phyloP scores from a whole-genome alignment of 169 alveolate species.

The Cryptosporidium ubiquitum region DNA sequence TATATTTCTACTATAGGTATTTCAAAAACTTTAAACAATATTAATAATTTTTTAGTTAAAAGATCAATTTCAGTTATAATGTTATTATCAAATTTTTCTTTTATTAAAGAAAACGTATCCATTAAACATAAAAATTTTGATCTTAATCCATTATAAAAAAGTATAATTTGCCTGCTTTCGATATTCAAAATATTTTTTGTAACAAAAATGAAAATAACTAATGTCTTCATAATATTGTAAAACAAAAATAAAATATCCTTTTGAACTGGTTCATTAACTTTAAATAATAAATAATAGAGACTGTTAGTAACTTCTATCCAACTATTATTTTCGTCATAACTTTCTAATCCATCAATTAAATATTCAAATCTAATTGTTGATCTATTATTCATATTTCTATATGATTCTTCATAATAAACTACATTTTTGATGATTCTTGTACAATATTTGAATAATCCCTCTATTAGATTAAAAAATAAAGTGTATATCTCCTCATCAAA shows the following conservation, averaged over 20 bases:
- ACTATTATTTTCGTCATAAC: not conserved
- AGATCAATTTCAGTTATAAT: not conserved
- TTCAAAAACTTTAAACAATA: constrained; percentile 9
- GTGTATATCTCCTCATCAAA: not conserved
- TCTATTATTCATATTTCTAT: not conserved
- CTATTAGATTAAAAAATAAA: not conserved
- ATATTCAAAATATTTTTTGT: not conserved
- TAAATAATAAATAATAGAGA: not conserved
- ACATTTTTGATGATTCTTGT: not conserved
- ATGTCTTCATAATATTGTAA: not conserved
- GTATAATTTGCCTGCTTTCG: not conserved
- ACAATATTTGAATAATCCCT: not conserved
- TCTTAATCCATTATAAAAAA: not conserved
- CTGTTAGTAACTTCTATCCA: not conserved
- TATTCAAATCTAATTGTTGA: not conserved
- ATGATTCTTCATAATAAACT: not conserved
- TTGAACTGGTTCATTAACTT: not conserved
- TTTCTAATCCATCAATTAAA: too few species aligned
- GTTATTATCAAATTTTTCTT: not conserved
- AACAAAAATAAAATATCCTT: not conserved
- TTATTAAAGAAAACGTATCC: not conserved
- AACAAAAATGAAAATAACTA: not conserved
- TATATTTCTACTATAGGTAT: constrained; percentile 14
- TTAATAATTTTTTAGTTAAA: not conserved
- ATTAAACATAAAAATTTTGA: constrained; percentile 1